Evolutionary conservation across 257 asterid species (phyloP).

Genomic region (Verbena officinalis): DNA sequence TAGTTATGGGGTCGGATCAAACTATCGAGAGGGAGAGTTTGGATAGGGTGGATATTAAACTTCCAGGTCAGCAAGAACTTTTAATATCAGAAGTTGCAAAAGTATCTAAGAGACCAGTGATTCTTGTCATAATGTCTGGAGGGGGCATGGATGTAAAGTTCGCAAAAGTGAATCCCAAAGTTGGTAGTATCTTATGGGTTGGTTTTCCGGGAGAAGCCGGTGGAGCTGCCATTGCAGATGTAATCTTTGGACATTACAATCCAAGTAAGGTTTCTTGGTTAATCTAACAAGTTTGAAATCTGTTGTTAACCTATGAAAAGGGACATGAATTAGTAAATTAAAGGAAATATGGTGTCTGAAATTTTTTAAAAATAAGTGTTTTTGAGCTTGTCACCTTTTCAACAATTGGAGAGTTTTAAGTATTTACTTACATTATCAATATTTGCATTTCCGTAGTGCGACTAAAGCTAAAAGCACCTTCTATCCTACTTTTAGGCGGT

Average conservation of each 20-base stretch:
- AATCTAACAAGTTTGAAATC: no score
- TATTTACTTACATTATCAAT: no score
- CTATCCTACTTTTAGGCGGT: no score
- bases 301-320: no score
- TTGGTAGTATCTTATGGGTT: conserved; percentile 67
- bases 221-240: conserved; percentile 67
- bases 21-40: conserved; percentile 50
- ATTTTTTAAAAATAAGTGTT: no score
- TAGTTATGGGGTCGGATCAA: conserved; percentile 67
- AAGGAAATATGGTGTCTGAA: no score
- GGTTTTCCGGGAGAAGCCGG: conserved; percentile 81
- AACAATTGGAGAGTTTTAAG: no score
- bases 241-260: conserved; percentile 55
- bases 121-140: conserved; percentile 71
- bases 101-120: conserved; percentile 62
- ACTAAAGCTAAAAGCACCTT: no score
- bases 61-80: conserved; percentile 62
- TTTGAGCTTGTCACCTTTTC: no score
- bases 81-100: conserved; percentile 54
- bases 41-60: conserved; percentile 55
- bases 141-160: conserved; percentile 71
- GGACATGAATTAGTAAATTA: no score
- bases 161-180: conserved; percentile 55
- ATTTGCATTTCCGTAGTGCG: no score
- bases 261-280: conserved; percentile 46